Conservation (phyloP, 1,284 basidiomycete genomes). For the Phellopilus nigrolimitatus region DNA sequence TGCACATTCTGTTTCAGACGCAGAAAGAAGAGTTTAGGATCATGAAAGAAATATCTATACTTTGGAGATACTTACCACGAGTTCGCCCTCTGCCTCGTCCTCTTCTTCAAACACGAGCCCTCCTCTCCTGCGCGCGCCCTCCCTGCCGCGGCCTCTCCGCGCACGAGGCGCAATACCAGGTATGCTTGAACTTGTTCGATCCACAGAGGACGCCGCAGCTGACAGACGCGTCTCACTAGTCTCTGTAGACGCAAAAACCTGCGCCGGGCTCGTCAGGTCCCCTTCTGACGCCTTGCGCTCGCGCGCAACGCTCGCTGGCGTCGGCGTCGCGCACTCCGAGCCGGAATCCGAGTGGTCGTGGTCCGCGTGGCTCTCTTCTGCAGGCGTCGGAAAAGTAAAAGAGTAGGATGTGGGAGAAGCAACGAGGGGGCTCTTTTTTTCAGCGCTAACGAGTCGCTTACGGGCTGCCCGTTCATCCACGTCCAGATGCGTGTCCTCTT, state of each 20-base stretch:
- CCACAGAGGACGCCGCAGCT: no score
- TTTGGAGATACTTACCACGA: neutral
- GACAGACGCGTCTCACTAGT: no score
- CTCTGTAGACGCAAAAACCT: no score
- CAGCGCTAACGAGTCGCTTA: slow-evolving; percentile 9
- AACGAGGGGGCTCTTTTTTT: neutral
- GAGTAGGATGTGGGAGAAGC: no score
- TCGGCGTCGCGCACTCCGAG: slow-evolving; percentile 17
- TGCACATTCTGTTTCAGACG: neutral
- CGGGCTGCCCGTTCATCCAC: slow-evolving; percentile 1
- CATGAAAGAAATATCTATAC: neutral
- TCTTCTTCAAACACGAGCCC: slow-evolving; percentile 5
- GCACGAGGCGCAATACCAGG: slow-evolving; percentile 9
- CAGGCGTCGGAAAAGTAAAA: neutral
- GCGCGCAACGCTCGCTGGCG: neutral
- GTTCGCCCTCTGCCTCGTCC: slow-evolving; percentile 8
- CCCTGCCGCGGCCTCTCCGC: slow-evolving; percentile 2
- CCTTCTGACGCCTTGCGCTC: neutral
- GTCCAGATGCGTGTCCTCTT: neutral
- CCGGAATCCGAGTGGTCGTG: slow-evolving; percentile 9
- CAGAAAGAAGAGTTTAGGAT: neutral
- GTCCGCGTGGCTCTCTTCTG: neutral
- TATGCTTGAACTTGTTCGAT: neutral
- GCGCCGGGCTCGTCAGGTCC: neutral
- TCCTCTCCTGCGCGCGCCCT: neutral